Evolutionary conservation across 2,329 filamentous ascomycete species (phyloP).

Genomic region (Sporothrix euskadiensis): DNA sequence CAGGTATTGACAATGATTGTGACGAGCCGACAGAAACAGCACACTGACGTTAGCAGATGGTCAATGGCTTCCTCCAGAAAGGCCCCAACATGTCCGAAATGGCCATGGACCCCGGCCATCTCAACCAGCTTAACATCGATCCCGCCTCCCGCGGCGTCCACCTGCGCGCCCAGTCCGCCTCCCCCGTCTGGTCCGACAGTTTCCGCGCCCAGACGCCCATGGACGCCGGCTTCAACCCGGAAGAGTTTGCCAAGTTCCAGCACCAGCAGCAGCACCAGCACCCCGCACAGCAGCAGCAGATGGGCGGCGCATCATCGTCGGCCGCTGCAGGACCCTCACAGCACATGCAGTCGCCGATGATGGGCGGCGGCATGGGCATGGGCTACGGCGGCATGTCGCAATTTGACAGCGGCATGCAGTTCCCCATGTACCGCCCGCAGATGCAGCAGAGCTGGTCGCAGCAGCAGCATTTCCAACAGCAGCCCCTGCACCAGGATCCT

Average conservation of each 20-base stretch:
- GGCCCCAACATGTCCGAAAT: slow-evolving; percentile 60
- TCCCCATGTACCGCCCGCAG: slow-evolving; percentile 51
- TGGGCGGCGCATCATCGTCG: slow-evolving; percentile 48
- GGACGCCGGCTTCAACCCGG: slow-evolving; percentile 71
- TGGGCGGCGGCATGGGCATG: slow-evolving; percentile 55
- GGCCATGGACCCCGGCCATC: slow-evolving; percentile 49
- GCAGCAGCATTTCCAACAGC: slow-evolving; percentile 36
- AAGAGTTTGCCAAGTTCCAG: slow-evolving; percentile 86
- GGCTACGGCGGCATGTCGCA: slow-evolving; percentile 23
- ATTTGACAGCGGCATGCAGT: slow-evolving; percentile 47
- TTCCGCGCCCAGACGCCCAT: slow-evolving; percentile 63
- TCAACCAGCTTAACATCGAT: slow-evolving; percentile 48
- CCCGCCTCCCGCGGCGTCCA: slow-evolving; percentile 50
- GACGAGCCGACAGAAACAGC: slow-evolving; percentile 51
- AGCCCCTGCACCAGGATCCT: slow-evolving; percentile 48
- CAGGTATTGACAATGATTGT: not conserved
- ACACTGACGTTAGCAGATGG: slow-evolving; percentile 61
- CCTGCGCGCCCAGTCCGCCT: slow-evolving; percentile 55
- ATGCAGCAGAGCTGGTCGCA: slow-evolving; percentile 46
- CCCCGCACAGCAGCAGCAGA: slow-evolving; percentile 27
- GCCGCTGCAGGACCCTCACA: slow-evolving; percentile 57
- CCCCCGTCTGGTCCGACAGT: slow-evolving; percentile 56
- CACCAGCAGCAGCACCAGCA: slow-evolving; percentile 57
- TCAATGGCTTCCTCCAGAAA: slow-evolving; percentile 90
- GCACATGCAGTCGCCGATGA: slow-evolving; percentile 58